Evolutionary conservation across 441 rosid genomes (phyloP), one percentile per base, ranked within the genome.

Genomic region (Jatropha multifida): DNA sequence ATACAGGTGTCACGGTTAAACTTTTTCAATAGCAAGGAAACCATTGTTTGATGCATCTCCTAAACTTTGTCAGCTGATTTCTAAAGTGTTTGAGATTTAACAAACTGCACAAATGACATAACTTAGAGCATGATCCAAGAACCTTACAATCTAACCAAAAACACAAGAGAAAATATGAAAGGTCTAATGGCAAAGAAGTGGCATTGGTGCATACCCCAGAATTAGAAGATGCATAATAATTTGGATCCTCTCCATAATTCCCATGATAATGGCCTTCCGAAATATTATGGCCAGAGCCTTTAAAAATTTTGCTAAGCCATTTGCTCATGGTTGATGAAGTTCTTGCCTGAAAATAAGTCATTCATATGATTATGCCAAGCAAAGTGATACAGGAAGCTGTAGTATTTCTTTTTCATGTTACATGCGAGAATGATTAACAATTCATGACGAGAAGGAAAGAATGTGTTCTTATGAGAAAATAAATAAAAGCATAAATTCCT

Each of bases 281-380:
- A 68, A 83, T 60, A 65, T 90, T 80, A 75, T 88, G 90, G 78
- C 77, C 81, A 66, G 91, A 85, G 81, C 94, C 97, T 88, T 91
- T 94, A 76, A 96, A 92, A 76, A 92, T 80, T 81, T 92, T 96
- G 83, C 83, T 90, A 58, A 96, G 85, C 99, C 99, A 94, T 85
- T 77, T 81, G 82, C 76, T 83, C 97, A 86, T 86, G 77, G 69
- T 69, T 80, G 73, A 77, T 74, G 79, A 83, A 76, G 76, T 72
- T 78, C 71, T 76, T 68, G 55, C 82, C 94, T 90, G 83, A 89
- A 78, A 70, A 78, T 38, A 59, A 51, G 72, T 23, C 51, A 37
- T 20, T 44, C 46, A 68, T 27, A 44, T 2, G 17, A 71, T 42
- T 62, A 51, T 73, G 8, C 27, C 56, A 46, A 10, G 62, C n/a